These are phyloP conservation scores for Camellia sinensis DNA, from an alignment of 148 eudicot genomes.

Conservation along the genomic window DNA sequence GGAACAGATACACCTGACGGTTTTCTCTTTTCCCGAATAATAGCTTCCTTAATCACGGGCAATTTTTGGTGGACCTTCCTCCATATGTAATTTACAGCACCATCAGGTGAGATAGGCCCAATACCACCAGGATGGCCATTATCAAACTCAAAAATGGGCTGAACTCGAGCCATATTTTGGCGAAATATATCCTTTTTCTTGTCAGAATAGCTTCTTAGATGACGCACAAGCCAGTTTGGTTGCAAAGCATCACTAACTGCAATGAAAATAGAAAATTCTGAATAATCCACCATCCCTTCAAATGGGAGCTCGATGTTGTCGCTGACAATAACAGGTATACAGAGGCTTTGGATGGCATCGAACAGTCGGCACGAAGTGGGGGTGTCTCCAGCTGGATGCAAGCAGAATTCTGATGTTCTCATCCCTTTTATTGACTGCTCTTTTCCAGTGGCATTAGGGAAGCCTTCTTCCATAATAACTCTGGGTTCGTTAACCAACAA, in stretches of 20 bases:
- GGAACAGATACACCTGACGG: constrained; percentile 65
- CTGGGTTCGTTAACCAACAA: constrained; percentile 62
- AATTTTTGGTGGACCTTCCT: constrained; percentile 74
- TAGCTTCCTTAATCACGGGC: constrained; percentile 79
- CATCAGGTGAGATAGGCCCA: constrained; percentile 69
- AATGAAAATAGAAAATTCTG: constrained; percentile 75
- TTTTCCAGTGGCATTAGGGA: constrained; percentile 92
- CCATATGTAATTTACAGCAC: constrained; percentile 91
- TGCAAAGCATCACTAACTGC: constrained; percentile 67
- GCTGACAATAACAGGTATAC: constrained; percentile 89
- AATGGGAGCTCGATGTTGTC: constrained; percentile 87
- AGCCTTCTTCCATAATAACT: constrained; percentile 94
- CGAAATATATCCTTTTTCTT: constrained; percentile 53
- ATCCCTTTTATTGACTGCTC: constrained; percentile 90
- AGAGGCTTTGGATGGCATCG: constrained; percentile 93
- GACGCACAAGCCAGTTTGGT: constrained; percentile 74
- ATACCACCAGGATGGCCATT: constrained; percentile 74
- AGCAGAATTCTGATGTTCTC: constrained; percentile 89
- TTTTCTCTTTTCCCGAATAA: constrained; percentile 71
- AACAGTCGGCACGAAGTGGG: constrained; percentile 96
- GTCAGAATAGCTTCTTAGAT: constrained; percentile 56
- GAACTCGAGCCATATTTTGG: constrained; percentile 68
- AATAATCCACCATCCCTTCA: constrained; percentile 86
- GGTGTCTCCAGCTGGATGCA: constrained; percentile 98
- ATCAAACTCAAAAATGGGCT: constrained; percentile 62